Evolutionary conservation across 106 monocot species (phyloP), one percentile per base, ranked within the genome.

Genomic region (Dendrobium huoshanense): DNA sequence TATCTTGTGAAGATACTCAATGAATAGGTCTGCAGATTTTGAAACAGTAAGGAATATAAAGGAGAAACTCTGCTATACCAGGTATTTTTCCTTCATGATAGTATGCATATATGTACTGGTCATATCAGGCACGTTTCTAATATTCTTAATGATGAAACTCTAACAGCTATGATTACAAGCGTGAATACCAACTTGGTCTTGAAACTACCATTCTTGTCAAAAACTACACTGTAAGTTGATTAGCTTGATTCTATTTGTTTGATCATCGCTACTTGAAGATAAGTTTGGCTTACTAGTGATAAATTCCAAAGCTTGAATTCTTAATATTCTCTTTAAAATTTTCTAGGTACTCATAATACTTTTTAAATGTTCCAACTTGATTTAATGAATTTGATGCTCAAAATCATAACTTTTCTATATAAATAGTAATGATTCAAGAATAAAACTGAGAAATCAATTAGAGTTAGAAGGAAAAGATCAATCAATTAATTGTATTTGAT

Each of bases 141-240:
- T 77, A 77, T 73, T 2, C 19, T 55, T 18, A 72, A 31, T 58
- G n/a, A 24, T 64, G 25, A 54, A 19, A 18, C 65, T 80, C 73
- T 51, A 90, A 76, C 94, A 98, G 98, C 80, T 94, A 98, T 85
- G 92, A 98, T 78, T 98, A 98, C 87, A 98, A 98, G 77, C 94
- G 98, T 79, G 98, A 98, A 78, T 98, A 95, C 77, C 98, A 98
- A 79, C 79, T 98, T 75, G 98, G 98, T 55, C 85, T 98, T n/a
- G 95, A 98, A 82, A 98, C 98, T n/a, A 98, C 98, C 19, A 95
- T 98, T 83, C 90, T 98, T 74, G 95, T 98, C 20, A 98, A 98
- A 81, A 89, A 93, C 76, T 98, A 98, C 78, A 95, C 98, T 87
- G 98, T 98, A 88, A 98, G 94, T 88, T 45, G 22, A 65, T 86